phyloP scores from a whole-genome alignment of 495 filamentous ascomycete genomes.

The Annulohypoxylon bovei region DNA sequence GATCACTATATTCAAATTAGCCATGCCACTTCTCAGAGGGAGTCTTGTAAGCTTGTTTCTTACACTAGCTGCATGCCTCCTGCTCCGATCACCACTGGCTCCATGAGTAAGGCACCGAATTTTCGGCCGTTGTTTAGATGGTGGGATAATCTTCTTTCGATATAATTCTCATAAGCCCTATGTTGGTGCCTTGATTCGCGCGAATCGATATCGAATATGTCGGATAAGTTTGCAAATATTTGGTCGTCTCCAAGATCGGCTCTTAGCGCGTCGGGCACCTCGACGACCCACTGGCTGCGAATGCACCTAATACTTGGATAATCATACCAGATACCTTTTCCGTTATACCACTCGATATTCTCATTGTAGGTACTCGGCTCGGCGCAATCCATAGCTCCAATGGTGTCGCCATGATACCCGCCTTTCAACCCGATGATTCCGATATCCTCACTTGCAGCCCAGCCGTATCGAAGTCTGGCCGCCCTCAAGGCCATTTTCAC shows the following conservation, averaged over 20 bases:
- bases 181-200: conserved; percentile 56
- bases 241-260: conserved; percentile 56
- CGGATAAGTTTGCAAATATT: conserved; percentile 60
- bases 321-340: conserved; percentile 78
- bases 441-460: conserved; percentile 62
- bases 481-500: conserved; percentile 81
- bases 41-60: conserved; percentile 38
- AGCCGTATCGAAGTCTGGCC: conserved; percentile 68
- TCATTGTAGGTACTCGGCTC: conserved; percentile 77
- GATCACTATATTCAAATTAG: conserved; percentile 63
- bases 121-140: conserved; percentile 65
- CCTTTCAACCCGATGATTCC: conserved; percentile 76
- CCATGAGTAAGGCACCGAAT: conserved; percentile 78
- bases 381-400: conserved; percentile 81
- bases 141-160: conserved; percentile 59
- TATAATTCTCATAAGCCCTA: conserved; percentile 65
- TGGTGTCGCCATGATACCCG: conserved; percentile 83
- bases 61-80: conserved; percentile 82
- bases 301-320: conserved; percentile 73
- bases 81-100: conserved; percentile 78
- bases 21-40: neutral
- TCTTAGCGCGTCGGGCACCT: conserved; percentile 60
- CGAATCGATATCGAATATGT: conserved; percentile 68
- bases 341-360: conserved; percentile 82
- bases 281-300: conserved; percentile 69